Conservation (phyloP, 345 rosid species). For the Viola odorata region DNA sequence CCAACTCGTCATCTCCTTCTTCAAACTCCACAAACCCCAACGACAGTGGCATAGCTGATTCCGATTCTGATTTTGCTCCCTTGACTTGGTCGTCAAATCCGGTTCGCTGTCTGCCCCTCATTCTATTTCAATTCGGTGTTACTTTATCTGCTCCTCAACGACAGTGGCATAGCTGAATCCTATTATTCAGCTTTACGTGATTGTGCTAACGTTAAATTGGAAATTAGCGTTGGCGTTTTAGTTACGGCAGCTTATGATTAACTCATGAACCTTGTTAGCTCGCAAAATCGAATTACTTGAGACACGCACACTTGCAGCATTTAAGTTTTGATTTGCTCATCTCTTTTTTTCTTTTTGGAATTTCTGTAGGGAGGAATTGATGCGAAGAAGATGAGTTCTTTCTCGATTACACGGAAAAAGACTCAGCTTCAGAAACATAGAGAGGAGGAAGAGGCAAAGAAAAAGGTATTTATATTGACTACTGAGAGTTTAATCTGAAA, state of each 20-base stretch:
- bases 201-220: too few relatives aligned
- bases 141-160: background rate
- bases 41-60: too few relatives aligned
- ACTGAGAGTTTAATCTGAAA: too few relatives aligned
- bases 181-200: too few relatives aligned
- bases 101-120: conserved; percentile 1
- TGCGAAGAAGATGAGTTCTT: conserved; percentile 75
- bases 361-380: conserved; percentile 7
- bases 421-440: conserved; percentile 97
- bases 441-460: conserved; percentile 97
- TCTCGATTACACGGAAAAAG: conserved; percentile 88
- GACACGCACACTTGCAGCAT: too few relatives aligned
- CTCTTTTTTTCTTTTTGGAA: background rate
- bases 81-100: background rate
- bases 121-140: background rate
- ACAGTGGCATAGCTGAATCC: too few relatives aligned
- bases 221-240: too few relatives aligned
- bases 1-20: too few relatives aligned
- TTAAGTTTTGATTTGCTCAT: background rate
- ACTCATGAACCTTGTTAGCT: too few relatives aligned
- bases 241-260: too few relatives aligned
- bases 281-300: too few relatives aligned
- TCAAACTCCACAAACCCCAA: background rate
- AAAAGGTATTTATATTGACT: conserved; percentile 60
- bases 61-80: conserved; percentile 1